A percentile compares a stretch with the other conserved stretches of the same genome.
Evolutionary conservation across 305 asterid genomes (phyloP).

Genomic region (Withania somnifera): DNA sequence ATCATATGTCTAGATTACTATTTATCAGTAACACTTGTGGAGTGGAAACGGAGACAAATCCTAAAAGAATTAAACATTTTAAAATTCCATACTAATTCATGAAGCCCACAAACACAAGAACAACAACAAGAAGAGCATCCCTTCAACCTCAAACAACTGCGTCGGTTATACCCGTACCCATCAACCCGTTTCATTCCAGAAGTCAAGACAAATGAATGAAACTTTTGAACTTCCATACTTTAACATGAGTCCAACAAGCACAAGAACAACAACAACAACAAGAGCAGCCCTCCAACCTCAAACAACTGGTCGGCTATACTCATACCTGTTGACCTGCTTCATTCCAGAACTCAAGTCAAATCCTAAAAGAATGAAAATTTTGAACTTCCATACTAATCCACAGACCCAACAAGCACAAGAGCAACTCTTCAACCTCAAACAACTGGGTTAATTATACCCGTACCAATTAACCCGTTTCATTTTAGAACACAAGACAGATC

Average conservation of each 20-base stretch:
- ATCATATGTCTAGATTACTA: background rate
- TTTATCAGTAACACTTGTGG: background rate
- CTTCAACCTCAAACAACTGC: background rate
- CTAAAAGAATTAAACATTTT: background rate
- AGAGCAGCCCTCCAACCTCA: background rate
- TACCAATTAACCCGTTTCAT: background rate
- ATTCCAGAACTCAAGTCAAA: background rate
- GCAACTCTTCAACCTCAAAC: background rate
- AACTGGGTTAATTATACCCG: background rate
- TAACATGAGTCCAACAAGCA: background rate
- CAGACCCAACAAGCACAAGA: background rate
- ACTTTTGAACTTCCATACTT: background rate
- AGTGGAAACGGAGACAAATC: background rate
- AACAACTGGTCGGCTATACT: background rate
- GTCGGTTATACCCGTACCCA: background rate
- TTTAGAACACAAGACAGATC: background rate
- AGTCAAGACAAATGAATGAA: background rate
- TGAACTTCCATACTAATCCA: background rate
- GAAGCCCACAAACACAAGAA: background rate
- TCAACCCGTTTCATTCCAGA: background rate
- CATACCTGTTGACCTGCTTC: background rate
- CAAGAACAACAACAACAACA: background rate
- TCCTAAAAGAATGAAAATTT: background rate
- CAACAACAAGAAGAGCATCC: background rate
- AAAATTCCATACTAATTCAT: background rate